Evolutionary conservation across 2,329 filamentous ascomycete species (phyloP).

Genomic region (Setomelanomma holmii): DNA sequence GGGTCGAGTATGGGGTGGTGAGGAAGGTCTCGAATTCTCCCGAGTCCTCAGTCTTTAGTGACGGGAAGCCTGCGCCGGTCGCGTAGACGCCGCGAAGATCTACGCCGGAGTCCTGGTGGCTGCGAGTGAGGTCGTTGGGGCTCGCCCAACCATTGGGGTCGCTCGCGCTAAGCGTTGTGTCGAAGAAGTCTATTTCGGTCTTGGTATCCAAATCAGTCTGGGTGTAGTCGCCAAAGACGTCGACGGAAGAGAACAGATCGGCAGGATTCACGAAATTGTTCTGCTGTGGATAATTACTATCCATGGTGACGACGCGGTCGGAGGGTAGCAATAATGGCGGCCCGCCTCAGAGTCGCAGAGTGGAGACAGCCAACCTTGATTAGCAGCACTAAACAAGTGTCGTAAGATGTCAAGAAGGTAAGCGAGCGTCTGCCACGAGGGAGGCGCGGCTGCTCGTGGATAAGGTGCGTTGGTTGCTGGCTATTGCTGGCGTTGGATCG

Average conservation of each 20-base stretch:
- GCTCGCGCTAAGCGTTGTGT: conserved; percentile 9
- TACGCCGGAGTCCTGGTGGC: conserved; percentile 34
- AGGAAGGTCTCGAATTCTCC: conserved; percentile 22
- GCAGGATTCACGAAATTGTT: conserved; percentile 27
- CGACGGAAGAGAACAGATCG: conserved; percentile 20
- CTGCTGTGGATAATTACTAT: conserved; percentile 16
- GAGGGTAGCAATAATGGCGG: background rate
- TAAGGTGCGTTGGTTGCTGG: no score
- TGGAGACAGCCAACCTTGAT: conserved; percentile 3
- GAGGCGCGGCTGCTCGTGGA: background rate
- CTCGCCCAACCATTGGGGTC: conserved; percentile 8
- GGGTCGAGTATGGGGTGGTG: conserved; percentile 29
- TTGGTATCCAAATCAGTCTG: background rate
- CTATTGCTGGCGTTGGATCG: conserved; percentile 8
- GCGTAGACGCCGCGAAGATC: conserved; percentile 23
- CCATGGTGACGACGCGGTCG: conserved; percentile 21
- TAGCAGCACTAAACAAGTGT: conserved; percentile 13
- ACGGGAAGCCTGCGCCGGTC: conserved; percentile 10
- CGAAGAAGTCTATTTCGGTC: conserved; percentile 21
- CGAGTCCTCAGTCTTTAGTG: conserved; percentile 21
- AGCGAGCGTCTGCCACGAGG: conserved; percentile 3
- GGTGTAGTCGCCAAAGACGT: conserved; percentile 15
- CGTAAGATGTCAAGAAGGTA: background rate
- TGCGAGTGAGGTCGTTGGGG: conserved; percentile 16
- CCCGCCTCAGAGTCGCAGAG: background rate